Evolutionary conservation across 305 asterid species (phyloP).

Genomic region (Solanum chacoense): DNA sequence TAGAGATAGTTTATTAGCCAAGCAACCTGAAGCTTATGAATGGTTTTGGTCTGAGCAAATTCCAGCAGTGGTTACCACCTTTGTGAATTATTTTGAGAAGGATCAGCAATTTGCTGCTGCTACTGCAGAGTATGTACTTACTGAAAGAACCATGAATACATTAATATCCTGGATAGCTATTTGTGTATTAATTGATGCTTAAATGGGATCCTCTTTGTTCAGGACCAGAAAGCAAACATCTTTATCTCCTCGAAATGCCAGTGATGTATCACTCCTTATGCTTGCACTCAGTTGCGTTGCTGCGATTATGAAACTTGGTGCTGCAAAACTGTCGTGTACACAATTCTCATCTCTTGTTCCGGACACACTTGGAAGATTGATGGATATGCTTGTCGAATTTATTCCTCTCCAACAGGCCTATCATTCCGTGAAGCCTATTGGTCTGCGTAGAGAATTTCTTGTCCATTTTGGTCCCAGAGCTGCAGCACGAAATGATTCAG

Average conservation of each 20-base stretch:
- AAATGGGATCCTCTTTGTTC: slow-evolving; percentile 21
- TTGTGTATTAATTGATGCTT: slow-evolving; percentile 3
- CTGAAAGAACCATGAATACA: background rate
- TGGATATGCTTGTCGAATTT: slow-evolving; percentile 86
- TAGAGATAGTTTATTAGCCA: slow-evolving; percentile 58
- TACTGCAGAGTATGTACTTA: slow-evolving; percentile 55
- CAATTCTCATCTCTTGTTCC: slow-evolving; percentile 69
- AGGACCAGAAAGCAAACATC: slow-evolving; percentile 50
- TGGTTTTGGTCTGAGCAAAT: slow-evolving; percentile 93
- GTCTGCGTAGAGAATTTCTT: slow-evolving; percentile 80
- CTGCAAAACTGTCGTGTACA: slow-evolving; percentile 78
- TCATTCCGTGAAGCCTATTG: slow-evolving; percentile 61
- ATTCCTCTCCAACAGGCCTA: slow-evolving; percentile 69
- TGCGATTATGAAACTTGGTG: slow-evolving; percentile 85
- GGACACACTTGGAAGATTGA: slow-evolving; percentile 75
- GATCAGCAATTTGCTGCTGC: slow-evolving; percentile 59
- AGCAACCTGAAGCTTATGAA: slow-evolving; percentile 65
- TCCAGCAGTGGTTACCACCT: slow-evolving; percentile 61
- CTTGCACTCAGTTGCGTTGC: slow-evolving; percentile 87
- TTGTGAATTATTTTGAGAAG: slow-evolving; percentile 62
- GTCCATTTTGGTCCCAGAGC: slow-evolving; percentile 95
- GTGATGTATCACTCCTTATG: slow-evolving; percentile 72
- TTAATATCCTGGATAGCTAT: slow-evolving; percentile 4
- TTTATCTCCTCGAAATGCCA: slow-evolving; percentile 39
- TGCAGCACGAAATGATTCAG: slow-evolving; percentile 53